Evolutionary conservation across 108 stramenopile genomes (phyloP).

Genomic region (Heterococcus sp.): DNA sequence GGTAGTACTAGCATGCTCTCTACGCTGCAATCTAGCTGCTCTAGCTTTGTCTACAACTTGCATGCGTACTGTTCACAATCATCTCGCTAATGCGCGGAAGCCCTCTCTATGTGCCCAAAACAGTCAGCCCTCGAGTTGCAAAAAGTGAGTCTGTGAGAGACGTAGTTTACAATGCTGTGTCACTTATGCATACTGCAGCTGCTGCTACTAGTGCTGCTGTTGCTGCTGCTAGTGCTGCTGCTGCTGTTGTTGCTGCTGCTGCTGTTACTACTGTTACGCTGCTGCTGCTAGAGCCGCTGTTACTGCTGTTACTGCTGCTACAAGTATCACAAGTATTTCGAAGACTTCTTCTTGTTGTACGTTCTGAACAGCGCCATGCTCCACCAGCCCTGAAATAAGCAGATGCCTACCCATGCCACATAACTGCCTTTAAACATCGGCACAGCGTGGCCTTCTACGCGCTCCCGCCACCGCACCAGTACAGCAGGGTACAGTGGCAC

Average conservation of each 20-base stretch:
- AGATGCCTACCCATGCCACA: slow-evolving; percentile 34
- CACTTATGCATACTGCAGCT: too few relatives aligned
- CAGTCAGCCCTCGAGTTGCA: too few relatives aligned
- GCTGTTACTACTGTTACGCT: neutral
- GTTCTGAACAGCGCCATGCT: slow-evolving; percentile 10
- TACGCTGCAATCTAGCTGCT: too few relatives aligned
- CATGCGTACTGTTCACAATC: too few relatives aligned
- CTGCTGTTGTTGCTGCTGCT: neutral
- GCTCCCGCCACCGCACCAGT: slow-evolving; percentile 4
- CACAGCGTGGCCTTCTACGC: slow-evolving; percentile 2
- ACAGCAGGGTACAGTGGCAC: neutral
- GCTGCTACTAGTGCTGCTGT: neutral
- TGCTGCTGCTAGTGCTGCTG: neutral
- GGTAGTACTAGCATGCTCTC: too few relatives aligned
- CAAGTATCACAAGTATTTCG: neutral
- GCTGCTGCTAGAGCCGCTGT: neutral
- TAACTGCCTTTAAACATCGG: slow-evolving; percentile 8
- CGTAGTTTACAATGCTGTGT: too few relatives aligned
- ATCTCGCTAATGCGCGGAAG: too few relatives aligned
- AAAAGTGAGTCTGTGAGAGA: too few relatives aligned
- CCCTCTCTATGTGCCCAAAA: too few relatives aligned
- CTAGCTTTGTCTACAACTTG: too few relatives aligned
- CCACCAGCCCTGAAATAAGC: slow-evolving; percentile 39
- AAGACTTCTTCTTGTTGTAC: slow-evolving; percentile 1
- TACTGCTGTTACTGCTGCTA: neutral